Evolutionary conservation across 441 rosid genomes (phyloP), one percentile per base, ranked within the genome.

Genomic region (Breynia disticha): DNA sequence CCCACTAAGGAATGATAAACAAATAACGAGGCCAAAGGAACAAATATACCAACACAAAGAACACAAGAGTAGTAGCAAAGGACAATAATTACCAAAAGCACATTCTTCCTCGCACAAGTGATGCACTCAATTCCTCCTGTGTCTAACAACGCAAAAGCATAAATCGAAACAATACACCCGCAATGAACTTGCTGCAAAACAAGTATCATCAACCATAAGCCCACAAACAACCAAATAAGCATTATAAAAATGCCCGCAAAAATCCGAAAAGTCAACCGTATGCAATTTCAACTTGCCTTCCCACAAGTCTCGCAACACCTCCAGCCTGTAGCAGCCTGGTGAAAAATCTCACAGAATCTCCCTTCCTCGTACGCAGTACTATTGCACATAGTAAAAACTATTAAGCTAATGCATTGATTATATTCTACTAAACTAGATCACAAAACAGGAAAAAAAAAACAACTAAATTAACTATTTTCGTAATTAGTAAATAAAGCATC

Each of bases 51-150:
- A 28, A 7, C 3, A 24, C 32, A 60, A 16, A 62, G 38, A 24
- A 38, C 19, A 37, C 12, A 54, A 17, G 17, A 50, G 15, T 16
- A 35, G 41, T 14, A 5, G 50, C 42, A 56, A 48, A 47, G 63
- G 48, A 48, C 37, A 64, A 60, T 64, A 22, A 83, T 73, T 75
- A 90, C 99, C 90, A 65, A 28, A 63, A 68, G 45, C 55, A 68
- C 48, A 66, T 68, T 79, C 57, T 82, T 87, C 64, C 83, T 84
- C 50, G 82, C 76, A 74, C 99, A 95, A 16, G 80, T 56, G 68
- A 76, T 20, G 68, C 99, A 95, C 69, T 80, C 88, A 60, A 90
- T 73, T 58, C 99, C 99, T 68, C 99, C 99, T 67, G 83, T 85
- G 77, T 90, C 97, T 83, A 94, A 71, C 70, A 86, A 60, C 7